Conservation (phyloP, 805 yeast genomes). For the Saccharomycopsis sp. region DNA sequence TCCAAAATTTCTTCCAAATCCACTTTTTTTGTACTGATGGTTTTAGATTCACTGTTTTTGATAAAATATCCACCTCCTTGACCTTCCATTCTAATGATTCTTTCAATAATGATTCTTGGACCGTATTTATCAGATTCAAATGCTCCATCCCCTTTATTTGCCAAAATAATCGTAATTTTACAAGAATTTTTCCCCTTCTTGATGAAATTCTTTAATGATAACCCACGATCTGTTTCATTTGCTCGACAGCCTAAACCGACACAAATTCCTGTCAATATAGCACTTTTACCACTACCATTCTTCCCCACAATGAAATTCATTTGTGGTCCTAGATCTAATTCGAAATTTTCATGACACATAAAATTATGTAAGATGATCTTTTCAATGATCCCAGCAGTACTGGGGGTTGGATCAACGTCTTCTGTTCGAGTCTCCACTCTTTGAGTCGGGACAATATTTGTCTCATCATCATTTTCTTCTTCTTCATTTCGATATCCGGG, state of each 20-base stretch:
- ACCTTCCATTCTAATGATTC: conserved; percentile 49
- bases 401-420: too few relatives aligned
- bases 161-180: conserved; percentile 52
- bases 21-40: conserved; percentile 48
- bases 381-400: conserved; percentile 70
- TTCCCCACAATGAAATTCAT: conserved; percentile 82
- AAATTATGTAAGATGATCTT: conserved; percentile 58
- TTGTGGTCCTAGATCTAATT: conserved; percentile 63
- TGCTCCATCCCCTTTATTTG: conserved; percentile 57
- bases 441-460: too few relatives aligned
- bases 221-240: conserved; percentile 75
- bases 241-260: conserved; percentile 88
- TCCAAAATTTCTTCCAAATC: conserved; percentile 61
- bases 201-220: conserved; percentile 56
- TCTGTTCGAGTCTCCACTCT: too few relatives aligned
- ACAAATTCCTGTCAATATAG: conserved; percentile 77
- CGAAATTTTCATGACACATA: conserved; percentile 84
- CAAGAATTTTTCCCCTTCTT: conserved; percentile 69
- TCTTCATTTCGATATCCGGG: too few relatives aligned
- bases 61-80: conserved; percentile 45
- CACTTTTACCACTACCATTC: conserved; percentile 89
- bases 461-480: too few relatives aligned
- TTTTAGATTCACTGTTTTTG: conserved; percentile 32
- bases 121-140: conserved; percentile 62
- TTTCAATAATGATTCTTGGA: conserved; percentile 52